Conservation (phyloP, 176 grass and related monocot species). For the Rhynchospora breviuscula region DNA sequence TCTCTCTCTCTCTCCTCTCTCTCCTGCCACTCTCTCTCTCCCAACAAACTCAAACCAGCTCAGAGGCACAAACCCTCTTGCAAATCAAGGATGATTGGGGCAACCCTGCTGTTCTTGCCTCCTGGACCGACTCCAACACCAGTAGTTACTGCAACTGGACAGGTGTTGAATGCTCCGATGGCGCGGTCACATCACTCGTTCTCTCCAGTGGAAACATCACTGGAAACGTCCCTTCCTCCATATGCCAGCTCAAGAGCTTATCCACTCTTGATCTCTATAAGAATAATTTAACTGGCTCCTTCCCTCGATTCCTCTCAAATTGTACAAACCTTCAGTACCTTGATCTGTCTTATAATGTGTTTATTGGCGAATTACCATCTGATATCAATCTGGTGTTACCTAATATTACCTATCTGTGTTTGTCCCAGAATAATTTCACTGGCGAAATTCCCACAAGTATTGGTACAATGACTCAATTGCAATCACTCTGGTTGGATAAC, state of each 20-base stretch:
- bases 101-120: constrained; percentile 32
- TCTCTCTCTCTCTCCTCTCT: background rate
- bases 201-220: constrained; percentile 19
- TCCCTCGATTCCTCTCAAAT: constrained; percentile 40
- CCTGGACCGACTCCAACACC: constrained; percentile 28
- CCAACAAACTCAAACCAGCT: constrained; percentile 9
- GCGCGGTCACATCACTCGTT: constrained; percentile 28
- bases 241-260: constrained; percentile 41
- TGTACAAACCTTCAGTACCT: constrained; percentile 35
- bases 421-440: constrained; percentile 36
- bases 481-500: constrained; percentile 17
- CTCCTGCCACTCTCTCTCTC: background rate
- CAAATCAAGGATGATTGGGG: constrained; percentile 45
- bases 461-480: constrained; percentile 26
- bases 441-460: constrained; percentile 45
- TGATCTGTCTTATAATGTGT: constrained; percentile 33
- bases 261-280: constrained; percentile 33
- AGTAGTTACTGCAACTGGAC: constrained; percentile 45
- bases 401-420: constrained; percentile 27
- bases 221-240: constrained; percentile 28
- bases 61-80: constrained; percentile 35
- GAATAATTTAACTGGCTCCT: constrained; percentile 30
- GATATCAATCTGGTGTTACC: constrained; percentile 31
- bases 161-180: constrained; percentile 32
- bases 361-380: constrained; percentile 35